Evolutionary conservation across 2,329 filamentous ascomycete genomes (phyloP), one percentile per base, ranked within the genome.

Genomic region (Waltergamsia citrina): DNA sequence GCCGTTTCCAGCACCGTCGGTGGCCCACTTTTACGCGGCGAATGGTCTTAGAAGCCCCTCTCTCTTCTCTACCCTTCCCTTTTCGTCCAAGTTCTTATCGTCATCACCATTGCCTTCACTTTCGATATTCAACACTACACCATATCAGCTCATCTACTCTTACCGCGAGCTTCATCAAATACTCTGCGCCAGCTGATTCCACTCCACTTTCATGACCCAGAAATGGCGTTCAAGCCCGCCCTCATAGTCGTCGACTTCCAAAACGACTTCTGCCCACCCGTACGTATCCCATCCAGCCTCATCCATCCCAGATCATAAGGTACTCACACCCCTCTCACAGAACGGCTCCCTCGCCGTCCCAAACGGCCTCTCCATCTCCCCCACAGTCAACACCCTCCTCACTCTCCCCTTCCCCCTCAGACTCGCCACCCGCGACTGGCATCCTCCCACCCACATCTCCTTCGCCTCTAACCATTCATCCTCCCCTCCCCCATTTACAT

Each of bases 181-280:
- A n/a, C n/a, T n/a, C n/a, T n/a, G n/a, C n/a, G n/a, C n/a, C n/a
- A n/a, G n/a, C n/a, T n/a, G n/a, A n/a, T n/a, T n/a, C n/a, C n/a
- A n/a, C n/a, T n/a, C n/a, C n/a, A n/a, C n/a, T n/a, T n/a, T n/a
- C n/a, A n/a, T n/a, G n/a, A n/a, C n/a, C n/a, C n/a, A n/a, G n/a
- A n/a, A n/a, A 24, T 18, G 20, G 6, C 39, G 5, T 71, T 70
- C 39, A 60, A 50, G 32, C 67, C 72, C 4, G 71, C 71, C 3
- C 59, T 77, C 17, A 59, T 94, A 31, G 71, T 94, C 9, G 81
- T 94, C 34, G 88, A 95, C 57, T 70, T 94, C 51, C 92, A 96
- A 59, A 82, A 95, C 57, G 90, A 96, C 63, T 96, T 95, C 57
- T 94, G 86, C 56, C 84, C 85, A 38, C 87, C 88, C 10, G 86